phyloP scores from a whole-genome alignment of 2,329 filamentous ascomycete species.

The Nakataea oryzae region DNA sequence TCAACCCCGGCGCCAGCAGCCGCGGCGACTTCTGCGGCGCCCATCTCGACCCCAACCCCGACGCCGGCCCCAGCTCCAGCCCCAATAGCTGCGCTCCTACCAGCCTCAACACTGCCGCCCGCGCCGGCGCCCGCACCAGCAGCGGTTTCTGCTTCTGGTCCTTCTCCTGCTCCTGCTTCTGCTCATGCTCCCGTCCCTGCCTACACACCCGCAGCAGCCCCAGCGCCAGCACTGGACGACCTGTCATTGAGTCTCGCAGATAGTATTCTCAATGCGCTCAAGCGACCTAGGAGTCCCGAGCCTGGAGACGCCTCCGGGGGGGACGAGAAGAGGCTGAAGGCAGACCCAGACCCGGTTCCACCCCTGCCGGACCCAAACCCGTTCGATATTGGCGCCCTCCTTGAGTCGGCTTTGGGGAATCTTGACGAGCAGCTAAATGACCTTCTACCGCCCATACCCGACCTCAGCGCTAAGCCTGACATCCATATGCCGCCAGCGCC shows the following conservation, averaged over 20 bases:
- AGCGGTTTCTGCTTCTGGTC: neutral
- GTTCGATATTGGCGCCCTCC: slow-evolving; percentile 16
- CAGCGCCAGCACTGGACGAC: neutral
- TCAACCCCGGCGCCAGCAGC: neutral
- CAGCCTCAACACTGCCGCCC: neutral
- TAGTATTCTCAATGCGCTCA: slow-evolving; percentile 10
- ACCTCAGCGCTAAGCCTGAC: neutral
- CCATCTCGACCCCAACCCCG: neutral
- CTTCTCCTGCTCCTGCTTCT: neutral
- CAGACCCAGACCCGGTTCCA: slow-evolving; percentile 6
- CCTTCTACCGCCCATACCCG: neutral
- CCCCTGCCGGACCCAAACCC: neutral
- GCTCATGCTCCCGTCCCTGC: neutral
- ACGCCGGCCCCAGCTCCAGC: neutral
- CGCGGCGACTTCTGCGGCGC: neutral
- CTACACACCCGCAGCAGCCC: neutral
- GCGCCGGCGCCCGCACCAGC: neutral
- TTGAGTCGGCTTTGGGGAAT: slow-evolving; percentile 17
- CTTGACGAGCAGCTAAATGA: slow-evolving; percentile 10
- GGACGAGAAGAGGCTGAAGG: slow-evolving; percentile 14
- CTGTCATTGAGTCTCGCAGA: slow-evolving; percentile 2
- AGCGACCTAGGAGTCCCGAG: slow-evolving; percentile 14
- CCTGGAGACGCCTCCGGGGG: slow-evolving; percentile 1
- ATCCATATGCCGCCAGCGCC: neutral
- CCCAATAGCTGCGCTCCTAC: neutral